Evolutionary conservation across 1,139 yeast species (phyloP).

Genomic region (Candida freyschussii): DNA sequence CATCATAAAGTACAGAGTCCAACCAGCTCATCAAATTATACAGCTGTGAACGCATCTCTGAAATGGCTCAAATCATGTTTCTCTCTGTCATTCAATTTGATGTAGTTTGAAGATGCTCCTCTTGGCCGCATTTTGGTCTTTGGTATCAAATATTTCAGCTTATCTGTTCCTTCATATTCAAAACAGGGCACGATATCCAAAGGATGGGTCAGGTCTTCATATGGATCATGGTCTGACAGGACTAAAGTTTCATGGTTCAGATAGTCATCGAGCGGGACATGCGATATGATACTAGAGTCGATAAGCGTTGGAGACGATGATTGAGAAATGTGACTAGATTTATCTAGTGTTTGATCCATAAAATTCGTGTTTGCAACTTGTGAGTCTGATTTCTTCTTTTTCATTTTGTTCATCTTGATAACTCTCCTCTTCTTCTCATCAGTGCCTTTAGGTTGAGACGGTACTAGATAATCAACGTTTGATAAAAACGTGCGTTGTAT

Average conservation of each 20-base stretch:
- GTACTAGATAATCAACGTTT: constrained; percentile 2
- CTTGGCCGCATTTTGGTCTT: constrained; percentile 11
- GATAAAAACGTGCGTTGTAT: constrained; percentile 16
- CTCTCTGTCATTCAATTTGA: no score
- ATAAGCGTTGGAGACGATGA: constrained; percentile 15
- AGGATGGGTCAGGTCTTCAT: constrained; percentile 22
- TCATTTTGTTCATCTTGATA: constrained; percentile 17
- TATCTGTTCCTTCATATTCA: constrained; percentile 1
- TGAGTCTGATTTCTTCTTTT: neutral
- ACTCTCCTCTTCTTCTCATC: constrained; percentile 17
- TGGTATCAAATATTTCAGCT: constrained; percentile 4
- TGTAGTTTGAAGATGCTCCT: constrained; percentile 13
- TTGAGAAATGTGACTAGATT: constrained; percentile 2
- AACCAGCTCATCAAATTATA: no score
- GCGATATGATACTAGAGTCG: constrained; percentile 3
- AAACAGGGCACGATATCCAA: constrained; percentile 18
- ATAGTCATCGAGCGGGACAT: constrained; percentile 7
- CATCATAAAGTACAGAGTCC: no score
- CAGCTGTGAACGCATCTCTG: no score
- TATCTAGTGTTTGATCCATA: neutral
- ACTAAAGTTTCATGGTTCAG: constrained; percentile 5
- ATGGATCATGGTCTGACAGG: constrained; percentile 17
- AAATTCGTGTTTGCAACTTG: neutral
- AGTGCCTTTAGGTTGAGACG: neutral
- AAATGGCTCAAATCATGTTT: no score